Evolutionary conservation across 1,284 basidiomycete genomes (phyloP), one percentile per base, ranked within the genome.

Genomic region (Malassezia furfur): DNA sequence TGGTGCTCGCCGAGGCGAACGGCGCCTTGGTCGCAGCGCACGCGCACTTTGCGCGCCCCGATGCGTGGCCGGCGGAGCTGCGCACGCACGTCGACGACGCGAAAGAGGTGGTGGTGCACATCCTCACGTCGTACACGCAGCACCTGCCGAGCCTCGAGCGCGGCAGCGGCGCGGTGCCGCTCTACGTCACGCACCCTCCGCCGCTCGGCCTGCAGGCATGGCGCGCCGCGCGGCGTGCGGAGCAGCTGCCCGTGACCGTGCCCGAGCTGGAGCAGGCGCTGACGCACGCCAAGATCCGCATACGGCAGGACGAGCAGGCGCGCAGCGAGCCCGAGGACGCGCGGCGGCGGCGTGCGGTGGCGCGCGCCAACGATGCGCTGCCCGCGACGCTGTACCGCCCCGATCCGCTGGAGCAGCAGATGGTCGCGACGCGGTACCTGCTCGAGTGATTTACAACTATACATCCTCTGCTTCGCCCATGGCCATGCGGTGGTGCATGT

Each of bases 61-160:
- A 19, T 14, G 37, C 47, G 21, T 65, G 60, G 25, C 58, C 61
- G 12, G 44, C 45, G 0, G 39, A 22, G 8, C 45, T 43, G 55
- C 36, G 28, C 4, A 34, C 57, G 3, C 28, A 49, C 17, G 45
- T 61, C 25, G 65, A 66, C 22, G 67, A 67, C 25, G 55, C 64
- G n/a, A 59, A 66, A 50, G 54, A 57, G 9, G 54, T 57, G 21
- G 54, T 43, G 7, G 12, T 46, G 17, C 28, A 40, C 5, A 7
- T 57, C 4, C 44, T 57, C 14, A 9, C 37, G 5, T 32, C 48
- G 36, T 57, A 57, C 28, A 14, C 22, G 7, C 17, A n/a, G 38
- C 45, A 56, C 14, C 32, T 37, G 5, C 19, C 47, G 36, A 11
- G 37, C 19, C 19, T 48, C 14, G 47, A 38, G 37, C 32, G 12